Base-by-base conservation (phyloP, 164 flowering plant genomes). In the Chloranthus sessilifolius region DNA sequence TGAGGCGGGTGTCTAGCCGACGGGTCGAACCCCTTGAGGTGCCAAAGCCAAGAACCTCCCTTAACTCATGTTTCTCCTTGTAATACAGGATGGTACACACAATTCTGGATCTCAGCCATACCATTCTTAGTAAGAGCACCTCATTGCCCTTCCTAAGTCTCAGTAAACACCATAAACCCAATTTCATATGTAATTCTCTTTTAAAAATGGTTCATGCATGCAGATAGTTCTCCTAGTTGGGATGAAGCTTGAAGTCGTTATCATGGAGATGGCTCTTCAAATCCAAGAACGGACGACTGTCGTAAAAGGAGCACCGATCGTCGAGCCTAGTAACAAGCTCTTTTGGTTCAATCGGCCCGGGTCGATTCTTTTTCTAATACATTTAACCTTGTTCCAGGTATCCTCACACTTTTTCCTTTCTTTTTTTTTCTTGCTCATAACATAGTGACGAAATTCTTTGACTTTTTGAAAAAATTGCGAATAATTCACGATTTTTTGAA, bases 261-360 rank as follows among this genome's bases (percentile, higher is more conserved):
- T 82, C 9, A 74, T 74, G 76, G 80, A 76, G 33, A 77, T 85
- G 95, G 89, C 89, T 12, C 65, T 65, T 43, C 79, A 79, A 61
- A 78, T 85, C 35, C 74, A 74, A 58, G 78, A 79, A 1, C 56
- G 75, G 47, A 64, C 55, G 1, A 55, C 77, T 0, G 75, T 82
- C 1, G 75, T 85, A 4, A 65, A 67, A 64, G 95, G 95, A 44
- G 78, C 73, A 35, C 85, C 85, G 8, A 42, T 80, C 1, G 95
- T 85, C 2, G 73, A 82, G 56, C 85, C 80, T 4, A 74, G 52
- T 56, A 69, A 82, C 61, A 70, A 79, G 53, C 73, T 60, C 40
- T 85, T 85, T 56, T 80, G 95, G 95, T 85, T 85, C 45, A 71
- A 70, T 61, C 60, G 65, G 3, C 95, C 95, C 14, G 52, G 59